Conservation (phyloP, 306 rosid genomes). For the Alnus glutinosa region DNA sequence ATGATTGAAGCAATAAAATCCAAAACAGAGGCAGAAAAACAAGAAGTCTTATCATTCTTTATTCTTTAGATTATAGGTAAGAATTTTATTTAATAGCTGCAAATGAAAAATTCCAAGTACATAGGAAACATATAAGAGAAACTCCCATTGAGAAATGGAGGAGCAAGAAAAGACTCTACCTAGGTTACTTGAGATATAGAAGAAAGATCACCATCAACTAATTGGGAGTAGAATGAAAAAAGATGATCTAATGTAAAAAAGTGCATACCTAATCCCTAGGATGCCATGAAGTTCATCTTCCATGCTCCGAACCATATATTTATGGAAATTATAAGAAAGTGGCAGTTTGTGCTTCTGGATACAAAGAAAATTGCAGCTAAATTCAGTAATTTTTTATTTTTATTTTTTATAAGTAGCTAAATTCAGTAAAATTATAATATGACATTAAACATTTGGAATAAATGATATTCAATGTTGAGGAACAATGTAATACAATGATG, state of each 20-base stretch:
- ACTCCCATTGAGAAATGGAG: background rate
- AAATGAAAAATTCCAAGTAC: background rate
- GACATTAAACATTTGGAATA: background rate
- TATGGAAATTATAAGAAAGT: constrained; percentile 75
- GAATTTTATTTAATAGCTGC: background rate
- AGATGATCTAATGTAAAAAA: constrained; percentile 20
- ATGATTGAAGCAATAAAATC: background rate
- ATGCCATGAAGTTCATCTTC: constrained; percentile 95
- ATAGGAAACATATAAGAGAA: background rate
- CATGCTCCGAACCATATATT: constrained; percentile 93
- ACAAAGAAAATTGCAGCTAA: constrained; percentile 13
- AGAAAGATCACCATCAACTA: background rate
- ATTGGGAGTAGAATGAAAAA: background rate
- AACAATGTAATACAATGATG: background rate
- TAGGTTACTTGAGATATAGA: background rate
- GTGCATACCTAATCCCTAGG: constrained; percentile 86
- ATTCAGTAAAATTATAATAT: background rate
- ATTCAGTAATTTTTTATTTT: background rate
- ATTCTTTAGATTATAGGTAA: background rate
- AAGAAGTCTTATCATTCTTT: background rate
- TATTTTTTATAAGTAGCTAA: background rate
- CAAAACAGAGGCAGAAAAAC: background rate
- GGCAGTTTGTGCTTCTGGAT: constrained; percentile 87
- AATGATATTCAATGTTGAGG: background rate
- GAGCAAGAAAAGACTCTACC: background rate